A percentile compares a stretch with the other conserved stretches of the same genome.
phyloP scores from a whole-genome alignment of 257 asterid genomes.

The Jacaranda copaia region DNA sequence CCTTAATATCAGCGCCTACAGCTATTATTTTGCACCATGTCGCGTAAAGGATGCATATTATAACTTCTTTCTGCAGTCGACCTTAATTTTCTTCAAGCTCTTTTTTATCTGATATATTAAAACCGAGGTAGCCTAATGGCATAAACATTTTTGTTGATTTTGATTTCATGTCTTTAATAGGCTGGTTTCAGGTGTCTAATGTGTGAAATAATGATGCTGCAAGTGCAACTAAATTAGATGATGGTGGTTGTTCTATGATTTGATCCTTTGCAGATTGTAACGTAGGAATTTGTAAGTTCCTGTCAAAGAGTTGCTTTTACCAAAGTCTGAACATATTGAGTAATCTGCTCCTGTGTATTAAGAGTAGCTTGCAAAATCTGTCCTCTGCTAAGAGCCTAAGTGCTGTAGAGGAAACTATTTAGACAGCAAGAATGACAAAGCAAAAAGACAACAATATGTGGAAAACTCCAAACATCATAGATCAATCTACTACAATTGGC shows the following conservation, averaged over 20 bases:
- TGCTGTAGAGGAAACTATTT: not conserved
- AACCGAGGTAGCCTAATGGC: too few relatives aligned
- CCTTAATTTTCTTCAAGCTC: too few relatives aligned
- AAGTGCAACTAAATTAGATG: not conserved
- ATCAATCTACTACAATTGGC: constrained; percentile 35
- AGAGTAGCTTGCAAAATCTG: constrained; percentile 19
- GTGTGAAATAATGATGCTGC: too few relatives aligned
- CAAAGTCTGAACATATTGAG: too few relatives aligned
- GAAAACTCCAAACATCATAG: constrained; percentile 26
- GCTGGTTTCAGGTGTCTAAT: not conserved
- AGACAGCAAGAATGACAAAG: constrained; percentile 36
- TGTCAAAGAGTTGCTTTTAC: not conserved
- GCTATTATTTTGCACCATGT: too few relatives aligned
- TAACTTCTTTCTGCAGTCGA: too few relatives aligned
- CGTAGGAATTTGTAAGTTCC: not conserved
- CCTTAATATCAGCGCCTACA: too few relatives aligned
- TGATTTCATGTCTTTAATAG: not conserved
- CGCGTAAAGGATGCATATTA: too few relatives aligned
- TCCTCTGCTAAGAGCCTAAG: constrained; percentile 7
- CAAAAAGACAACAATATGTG: constrained; percentile 11
- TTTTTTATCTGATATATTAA: too few relatives aligned
- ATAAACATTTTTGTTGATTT: too few relatives aligned
- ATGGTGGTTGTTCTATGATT: not conserved
- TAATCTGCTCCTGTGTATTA: not conserved
- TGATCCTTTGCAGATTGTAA: not conserved